Conservation (phyloP, 441 rosid genomes). For the Geranium incanum region DNA sequence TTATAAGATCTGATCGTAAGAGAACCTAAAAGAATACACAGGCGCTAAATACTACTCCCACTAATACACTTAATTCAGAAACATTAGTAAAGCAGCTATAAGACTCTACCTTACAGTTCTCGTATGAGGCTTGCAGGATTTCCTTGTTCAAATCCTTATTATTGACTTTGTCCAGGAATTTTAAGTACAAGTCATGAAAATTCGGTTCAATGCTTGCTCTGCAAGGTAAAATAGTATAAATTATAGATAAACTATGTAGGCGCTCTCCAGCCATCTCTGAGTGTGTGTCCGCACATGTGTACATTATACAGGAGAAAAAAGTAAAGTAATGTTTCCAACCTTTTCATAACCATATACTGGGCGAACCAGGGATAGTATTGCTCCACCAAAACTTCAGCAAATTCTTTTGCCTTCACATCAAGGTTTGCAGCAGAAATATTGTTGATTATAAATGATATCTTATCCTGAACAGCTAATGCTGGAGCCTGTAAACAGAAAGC, state of each 20-base stretch:
- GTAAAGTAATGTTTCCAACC: constrained; percentile 32
- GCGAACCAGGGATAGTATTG: constrained; percentile 94
- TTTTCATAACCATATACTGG: constrained; percentile 98
- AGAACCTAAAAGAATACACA: constrained; percentile 58
- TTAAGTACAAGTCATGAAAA: constrained; percentile 93
- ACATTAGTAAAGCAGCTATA: constrained; percentile 4
- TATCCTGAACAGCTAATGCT: constrained; percentile 77
- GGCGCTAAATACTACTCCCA: constrained; percentile 11
- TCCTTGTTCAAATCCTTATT: constrained; percentile 80
- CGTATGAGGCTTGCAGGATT: constrained; percentile 88
- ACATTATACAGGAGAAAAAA: not conserved
- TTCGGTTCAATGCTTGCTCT: constrained; percentile 99
- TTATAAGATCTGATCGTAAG: constrained; percentile 93
- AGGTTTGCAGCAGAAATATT: constrained; percentile 74
- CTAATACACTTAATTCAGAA: not conserved
- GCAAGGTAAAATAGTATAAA: constrained; percentile 19
- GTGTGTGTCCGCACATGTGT: not conserved
- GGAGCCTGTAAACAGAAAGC: constrained; percentile 57
- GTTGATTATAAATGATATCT: constrained; percentile 84
- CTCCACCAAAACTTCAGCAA: constrained; percentile 75
- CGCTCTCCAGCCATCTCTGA: not conserved
- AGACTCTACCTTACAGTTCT: constrained; percentile 91
- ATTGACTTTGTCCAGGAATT: constrained; percentile 83
- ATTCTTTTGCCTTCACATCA: constrained; percentile 81
- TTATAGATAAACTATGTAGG: not conserved